Base-by-base conservation (phyloP, 2,329 filamentous ascomycete genomes). In the Colletotrichum eleusines region DNA sequence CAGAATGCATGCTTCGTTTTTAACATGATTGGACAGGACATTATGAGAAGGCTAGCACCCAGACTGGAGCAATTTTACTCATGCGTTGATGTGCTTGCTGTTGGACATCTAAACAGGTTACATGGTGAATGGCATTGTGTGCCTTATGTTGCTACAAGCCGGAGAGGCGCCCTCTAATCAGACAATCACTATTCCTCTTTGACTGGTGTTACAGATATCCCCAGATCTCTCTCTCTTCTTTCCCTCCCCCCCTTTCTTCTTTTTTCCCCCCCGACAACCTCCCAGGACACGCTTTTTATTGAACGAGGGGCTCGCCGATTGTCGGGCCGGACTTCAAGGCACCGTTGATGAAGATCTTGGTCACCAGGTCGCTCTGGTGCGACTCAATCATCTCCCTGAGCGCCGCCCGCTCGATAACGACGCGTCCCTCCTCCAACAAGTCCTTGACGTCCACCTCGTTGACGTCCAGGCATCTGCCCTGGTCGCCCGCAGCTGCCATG, bases 361-460 rank as follows among this genome's bases (percentile, higher is more conserved):
- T 82, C 63, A 85, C 79, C 71, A 92, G 77, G 79, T 94, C 92
- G 77, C 88, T 91, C 83, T 91, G 87, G 77, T 97, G 94, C 74
- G 86, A 82, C 78, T 85, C 82, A 76, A 98, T 87, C 78, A 98
- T 89, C 79, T 89, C 87, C 80, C 91, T 87, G 77, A 99, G 85
- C 44, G 95, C 95, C 51, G 84, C 83, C 80, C 92, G 89, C 87
- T 99, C 96, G 76, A 99, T 90, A 71, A 99, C 90, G 72, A 99
- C 84, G 77, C 94, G 90, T 64, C 93, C 92, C 64, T 91, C 90
- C 84, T 96, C 93, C 74, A 99, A 83, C 74, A 99, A 82, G 80
- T 98, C 93, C 88, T 98, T 99, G 73, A 99, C 94, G 81, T 98
- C 96, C 44, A 99, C 94, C 73, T 97, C 92, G n/a, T 87, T 84